These are phyloP conservation scores for Populus trichocarpa DNA, from an alignment of 441 rosid genomes.

Conservation along the genomic window DNA sequence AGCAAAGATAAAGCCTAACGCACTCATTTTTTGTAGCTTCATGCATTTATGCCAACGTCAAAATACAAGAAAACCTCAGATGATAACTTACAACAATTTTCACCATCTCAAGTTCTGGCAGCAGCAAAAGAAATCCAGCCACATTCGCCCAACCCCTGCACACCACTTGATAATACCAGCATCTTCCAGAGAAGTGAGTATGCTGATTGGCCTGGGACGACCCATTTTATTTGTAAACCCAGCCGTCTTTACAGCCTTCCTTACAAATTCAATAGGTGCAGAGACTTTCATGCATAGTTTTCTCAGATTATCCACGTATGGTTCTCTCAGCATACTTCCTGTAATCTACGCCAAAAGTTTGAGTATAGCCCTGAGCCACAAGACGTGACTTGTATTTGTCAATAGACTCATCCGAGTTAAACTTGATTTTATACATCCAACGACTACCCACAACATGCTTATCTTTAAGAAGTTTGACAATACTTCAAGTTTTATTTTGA, in stretches of 20 bases:
- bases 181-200: conserved; percentile 67
- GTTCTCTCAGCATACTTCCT: conserved; percentile 58
- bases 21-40: conserved; percentile 78
- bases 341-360: no score
- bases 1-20: conserved; percentile 59
- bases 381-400: no score
- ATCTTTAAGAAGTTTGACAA: no score
- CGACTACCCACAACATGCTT: no score
- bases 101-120: conserved; percentile 82
- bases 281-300: conserved; percentile 70
- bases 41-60: conserved; percentile 85
- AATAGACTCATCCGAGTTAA: no score
- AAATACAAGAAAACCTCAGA: conserved; percentile 81
- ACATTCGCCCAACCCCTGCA: conserved; percentile 79
- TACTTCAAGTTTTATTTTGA: no score
- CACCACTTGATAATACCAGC: conserved; percentile 87
- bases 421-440: no score
- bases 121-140: conserved; percentile 90
- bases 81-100: conserved; percentile 78
- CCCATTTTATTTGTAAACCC: conserved; percentile 90
- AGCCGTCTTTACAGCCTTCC: conserved; percentile 71
- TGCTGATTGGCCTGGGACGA: conserved; percentile 72
- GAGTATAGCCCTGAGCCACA: no score
- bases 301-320: conserved; percentile 55
- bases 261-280: conserved; percentile 69